These are phyloP conservation scores for Solanum sparsipilum DNA, from an alignment of 257 asterid species.

Conservation along the genomic window DNA sequence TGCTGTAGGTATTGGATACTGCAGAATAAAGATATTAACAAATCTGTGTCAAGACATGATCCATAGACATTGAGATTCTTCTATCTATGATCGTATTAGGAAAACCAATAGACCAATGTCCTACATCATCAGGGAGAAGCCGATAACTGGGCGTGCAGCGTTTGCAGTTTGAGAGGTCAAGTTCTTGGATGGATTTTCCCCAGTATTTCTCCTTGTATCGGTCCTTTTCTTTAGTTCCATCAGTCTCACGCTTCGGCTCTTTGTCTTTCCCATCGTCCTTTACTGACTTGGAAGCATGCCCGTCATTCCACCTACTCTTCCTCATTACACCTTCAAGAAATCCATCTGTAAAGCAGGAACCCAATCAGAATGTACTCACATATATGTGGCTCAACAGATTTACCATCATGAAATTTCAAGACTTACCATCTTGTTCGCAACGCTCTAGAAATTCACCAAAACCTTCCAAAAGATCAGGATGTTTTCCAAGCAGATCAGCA, in stretches of 20 bases:
- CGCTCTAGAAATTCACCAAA: constrained; percentile 79
- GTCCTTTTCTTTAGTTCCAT: constrained; percentile 79
- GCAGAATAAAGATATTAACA: constrained; percentile 15
- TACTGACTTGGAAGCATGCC: constrained; percentile 53
- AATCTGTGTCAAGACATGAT: background rate
- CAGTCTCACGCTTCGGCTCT: constrained; percentile 73
- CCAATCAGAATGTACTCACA: constrained; percentile 17
- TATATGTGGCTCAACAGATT: background rate
- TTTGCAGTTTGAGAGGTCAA: constrained; percentile 76
- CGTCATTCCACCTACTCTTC: constrained; percentile 75
- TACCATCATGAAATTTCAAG: constrained; percentile 5
- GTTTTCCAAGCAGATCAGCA: constrained; percentile 72
- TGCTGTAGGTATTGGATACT: constrained; percentile 86
- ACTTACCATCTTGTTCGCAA: constrained; percentile 75
- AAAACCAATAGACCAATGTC: constrained; percentile 5
- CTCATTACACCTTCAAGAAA: constrained; percentile 88
- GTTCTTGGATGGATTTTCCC: constrained; percentile 97
- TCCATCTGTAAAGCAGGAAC: constrained; percentile 63
- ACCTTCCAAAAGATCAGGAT: constrained; percentile 92
- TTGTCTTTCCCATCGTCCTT: constrained; percentile 69
- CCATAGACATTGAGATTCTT: background rate
- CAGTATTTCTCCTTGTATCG: constrained; percentile 62
- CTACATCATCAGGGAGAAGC: constrained; percentile 98
- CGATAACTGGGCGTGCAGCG: constrained; percentile 93
- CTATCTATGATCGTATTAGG: background rate